phyloP scores from a whole-genome alignment of 768 basidiomycete species.

The Solioccasus polychromus region DNA sequence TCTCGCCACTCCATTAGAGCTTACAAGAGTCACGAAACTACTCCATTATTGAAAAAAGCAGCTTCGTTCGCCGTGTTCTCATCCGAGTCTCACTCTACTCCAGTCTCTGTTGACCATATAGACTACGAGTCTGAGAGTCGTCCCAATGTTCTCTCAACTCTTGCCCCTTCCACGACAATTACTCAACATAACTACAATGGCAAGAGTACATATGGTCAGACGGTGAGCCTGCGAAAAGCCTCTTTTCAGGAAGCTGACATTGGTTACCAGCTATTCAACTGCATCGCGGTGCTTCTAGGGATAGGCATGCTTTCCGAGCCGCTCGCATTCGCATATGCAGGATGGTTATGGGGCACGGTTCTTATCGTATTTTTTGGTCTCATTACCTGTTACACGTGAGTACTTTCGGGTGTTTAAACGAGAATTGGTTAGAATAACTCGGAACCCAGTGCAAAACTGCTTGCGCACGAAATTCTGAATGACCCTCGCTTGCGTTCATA shows the following conservation, averaged over 20 bases:
- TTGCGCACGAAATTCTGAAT: conserved; percentile 69
- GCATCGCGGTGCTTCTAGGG: conserved; percentile 80
- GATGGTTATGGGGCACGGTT: conserved; percentile 77
- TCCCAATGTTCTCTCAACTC: neutral
- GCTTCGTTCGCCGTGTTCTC: conserved; percentile 33
- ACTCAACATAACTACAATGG: conserved; percentile 39
- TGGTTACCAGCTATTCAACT: conserved; percentile 72
- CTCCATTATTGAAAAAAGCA: conserved; percentile 41
- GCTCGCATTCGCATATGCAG: conserved; percentile 87
- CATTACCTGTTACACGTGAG: conserved; percentile 88
- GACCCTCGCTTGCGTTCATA: conserved; percentile 78
- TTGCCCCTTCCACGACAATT: conserved; percentile 1
- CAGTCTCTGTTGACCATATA: neutral
- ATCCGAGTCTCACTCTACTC: neutral
- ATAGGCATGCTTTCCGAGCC: conserved; percentile 90
- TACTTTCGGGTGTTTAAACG: conserved; percentile 9
- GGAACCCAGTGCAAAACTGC: conserved; percentile 70
- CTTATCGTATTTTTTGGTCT: conserved; percentile 76
- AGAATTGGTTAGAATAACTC: conserved; percentile 7
- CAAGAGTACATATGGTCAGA: conserved; percentile 71
- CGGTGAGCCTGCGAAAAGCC: conserved; percentile 39
- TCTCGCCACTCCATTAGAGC: neutral
- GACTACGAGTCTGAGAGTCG: neutral
- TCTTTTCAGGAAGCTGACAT: neutral
- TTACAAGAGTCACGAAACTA: conserved; percentile 19